Percentiles rank a stretch among this genome's conserved stretches.
Conservation (phyloP, 2,329 filamentous ascomycete species). For the Periconia sp. region DNA sequence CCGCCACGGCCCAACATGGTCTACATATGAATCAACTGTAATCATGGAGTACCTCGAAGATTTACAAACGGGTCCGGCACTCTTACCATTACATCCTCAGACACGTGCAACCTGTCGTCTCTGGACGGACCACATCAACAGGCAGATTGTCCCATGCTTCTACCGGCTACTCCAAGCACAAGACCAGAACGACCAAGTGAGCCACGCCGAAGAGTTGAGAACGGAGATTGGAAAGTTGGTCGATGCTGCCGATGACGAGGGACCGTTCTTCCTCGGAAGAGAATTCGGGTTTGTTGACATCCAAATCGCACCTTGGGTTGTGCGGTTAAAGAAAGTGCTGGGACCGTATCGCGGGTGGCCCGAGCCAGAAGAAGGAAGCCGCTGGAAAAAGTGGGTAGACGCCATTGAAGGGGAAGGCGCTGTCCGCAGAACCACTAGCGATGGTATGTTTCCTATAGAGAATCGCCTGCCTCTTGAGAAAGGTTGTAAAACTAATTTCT, state of each 20-base stretch:
- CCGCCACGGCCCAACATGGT: slow-evolving; percentile 73
- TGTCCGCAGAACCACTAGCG: slow-evolving; percentile 68
- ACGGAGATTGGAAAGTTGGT: slow-evolving; percentile 65
- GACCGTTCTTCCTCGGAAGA: slow-evolving; percentile 69
- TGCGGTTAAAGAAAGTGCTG: slow-evolving; percentile 68
- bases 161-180: slow-evolving; percentile 71
- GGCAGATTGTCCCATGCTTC: slow-evolving; percentile 74
- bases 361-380: slow-evolving; percentile 61
- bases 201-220: slow-evolving; percentile 63
- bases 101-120: slow-evolving; percentile 72
- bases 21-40: slow-evolving; percentile 77
- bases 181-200: slow-evolving; percentile 60
- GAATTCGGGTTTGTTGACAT: slow-evolving; percentile 69
- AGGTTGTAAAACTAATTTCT: background rate
- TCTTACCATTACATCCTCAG: slow-evolving; percentile 69
- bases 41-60: slow-evolving; percentile 91
- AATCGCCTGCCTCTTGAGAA: background rate
- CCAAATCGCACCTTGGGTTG: slow-evolving; percentile 73
- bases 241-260: slow-evolving; percentile 58
- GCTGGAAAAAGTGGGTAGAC: slow-evolving; percentile 70
- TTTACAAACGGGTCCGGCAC: slow-evolving; percentile 58
- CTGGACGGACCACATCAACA: slow-evolving; percentile 82
- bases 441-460: slow-evolving; percentile 42
- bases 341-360: slow-evolving; percentile 68
- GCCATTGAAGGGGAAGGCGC: slow-evolving; percentile 67